Evolutionary conservation across 2,329 filamentous ascomycete genomes (phyloP).

Genomic region (Trichoderma sp.): DNA sequence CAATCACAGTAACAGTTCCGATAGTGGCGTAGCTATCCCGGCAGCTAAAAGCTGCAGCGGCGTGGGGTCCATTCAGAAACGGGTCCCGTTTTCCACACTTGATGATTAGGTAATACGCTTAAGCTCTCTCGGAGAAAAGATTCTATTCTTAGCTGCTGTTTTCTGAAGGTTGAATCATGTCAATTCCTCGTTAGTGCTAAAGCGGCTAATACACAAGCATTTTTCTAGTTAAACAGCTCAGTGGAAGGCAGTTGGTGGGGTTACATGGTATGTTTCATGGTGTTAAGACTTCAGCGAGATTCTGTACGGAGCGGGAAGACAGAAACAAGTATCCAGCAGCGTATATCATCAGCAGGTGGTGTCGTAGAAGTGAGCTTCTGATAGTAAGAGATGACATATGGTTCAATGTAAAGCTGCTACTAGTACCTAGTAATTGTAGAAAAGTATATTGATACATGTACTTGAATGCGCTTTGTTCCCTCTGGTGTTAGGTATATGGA

Average conservation of each 20-base stretch:
- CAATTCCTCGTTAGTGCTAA: not conserved
- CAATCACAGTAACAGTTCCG: not conserved
- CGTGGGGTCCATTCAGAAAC: constrained; percentile 19
- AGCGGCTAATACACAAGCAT: not conserved
- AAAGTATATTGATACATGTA: not conserved
- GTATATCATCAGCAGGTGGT: not conserved
- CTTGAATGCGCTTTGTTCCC: not conserved
- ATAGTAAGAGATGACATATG: not conserved
- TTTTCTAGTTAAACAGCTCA: not conserved
- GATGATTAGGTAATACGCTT: not conserved
- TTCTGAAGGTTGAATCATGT: not conserved
- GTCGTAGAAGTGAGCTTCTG: not conserved
- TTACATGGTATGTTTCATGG: not conserved
- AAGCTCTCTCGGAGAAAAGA: not conserved
- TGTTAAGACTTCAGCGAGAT: not conserved
- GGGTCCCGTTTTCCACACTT: not conserved
- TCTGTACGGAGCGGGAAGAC: not conserved
- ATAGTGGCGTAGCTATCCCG: constrained; percentile 24
- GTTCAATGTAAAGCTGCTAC: not conserved
- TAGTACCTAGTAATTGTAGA: not conserved
- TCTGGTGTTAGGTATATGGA: not conserved
- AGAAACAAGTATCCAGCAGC: not conserved
- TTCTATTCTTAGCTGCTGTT: not conserved
- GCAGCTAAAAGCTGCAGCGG: constrained; percentile 18
- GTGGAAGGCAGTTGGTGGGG: not conserved